Base-by-base conservation (phyloP, 2,329 filamentous ascomycete species). In the Dryadomyces quercivorus region DNA sequence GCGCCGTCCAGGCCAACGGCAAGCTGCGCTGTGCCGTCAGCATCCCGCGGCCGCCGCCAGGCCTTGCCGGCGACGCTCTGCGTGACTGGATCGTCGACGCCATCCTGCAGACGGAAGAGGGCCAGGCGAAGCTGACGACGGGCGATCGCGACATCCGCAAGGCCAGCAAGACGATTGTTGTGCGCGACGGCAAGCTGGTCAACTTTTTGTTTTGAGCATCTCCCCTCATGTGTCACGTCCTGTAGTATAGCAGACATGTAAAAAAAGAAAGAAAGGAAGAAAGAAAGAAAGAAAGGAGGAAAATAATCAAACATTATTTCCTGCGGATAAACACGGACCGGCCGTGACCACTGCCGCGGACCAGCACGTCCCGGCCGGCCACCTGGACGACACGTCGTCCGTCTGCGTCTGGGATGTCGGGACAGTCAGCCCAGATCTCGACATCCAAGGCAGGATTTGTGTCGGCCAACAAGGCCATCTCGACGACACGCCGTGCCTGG, bases 1-100 rank as follows among this genome's bases (percentile, higher is more conserved):
- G 82, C 59, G 84, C 84, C 0, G 82, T 95, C 16, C 85, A 90
- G 63, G 70, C 94, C 58, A 89, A 94, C 63, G 88, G 89, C n/a
- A 90, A 85, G 66, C 68, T 87, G 59, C 81, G 81, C 42, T 84
- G 84, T 58, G 79, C 79, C 1, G 75, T 85, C n/a, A 73, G 82
- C 2, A 80, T 93, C 22, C 74, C 80, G 1, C 73, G 74, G 31
- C 71, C 75, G 46, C 66, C 75, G 3, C 63, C 63, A 0, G 66
- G 66, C 1, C 62, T 80, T 26, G 67, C 74, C 2, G 69, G 67
- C 54, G 68, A 74, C 4, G 69, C 66, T 52, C 69, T 86, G 57
- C 71, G 75, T 56, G 69, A 74, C 13, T 89, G 82, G 77, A 71
- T 91, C 48, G 69, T 84, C 2, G 69, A 70, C 3, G 73, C 80